phyloP scores from a whole-genome alignment of 108 stramenopile species.

The Conticribra weissflogii region DNA sequence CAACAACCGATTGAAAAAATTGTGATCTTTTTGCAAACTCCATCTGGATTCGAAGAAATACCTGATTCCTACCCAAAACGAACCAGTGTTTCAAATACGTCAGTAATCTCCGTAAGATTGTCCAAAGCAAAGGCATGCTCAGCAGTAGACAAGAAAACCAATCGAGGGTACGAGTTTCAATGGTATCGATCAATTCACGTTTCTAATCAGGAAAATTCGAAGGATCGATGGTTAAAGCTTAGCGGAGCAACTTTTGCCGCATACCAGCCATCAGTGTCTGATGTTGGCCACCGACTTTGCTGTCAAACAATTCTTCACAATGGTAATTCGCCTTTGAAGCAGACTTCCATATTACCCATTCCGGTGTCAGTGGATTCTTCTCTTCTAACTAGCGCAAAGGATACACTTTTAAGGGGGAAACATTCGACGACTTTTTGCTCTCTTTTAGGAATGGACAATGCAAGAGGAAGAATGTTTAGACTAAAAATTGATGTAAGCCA shows the following conservation, averaged over 20 bases:
- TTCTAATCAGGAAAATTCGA: background rate
- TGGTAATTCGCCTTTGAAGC: constrained; percentile 2
- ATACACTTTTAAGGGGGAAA: constrained; percentile 45
- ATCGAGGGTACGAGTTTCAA: constrained; percentile 45
- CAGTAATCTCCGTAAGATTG: constrained; percentile 29
- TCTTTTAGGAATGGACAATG: constrained; percentile 46
- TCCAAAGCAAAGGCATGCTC: constrained; percentile 34
- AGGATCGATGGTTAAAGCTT: constrained; percentile 57
- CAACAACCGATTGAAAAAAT: background rate
- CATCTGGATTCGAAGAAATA: background rate
- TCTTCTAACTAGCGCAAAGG: constrained; percentile 62
- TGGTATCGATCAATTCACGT: constrained; percentile 58
- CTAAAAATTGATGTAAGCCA: constrained; percentile 29
- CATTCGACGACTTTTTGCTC: constrained; percentile 56
- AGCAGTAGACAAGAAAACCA: constrained; percentile 10
- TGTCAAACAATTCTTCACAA: constrained; percentile 55
- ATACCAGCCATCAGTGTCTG: constrained; percentile 68
- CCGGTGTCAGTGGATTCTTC: constrained; percentile 51
- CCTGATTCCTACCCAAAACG: constrained; percentile 3
- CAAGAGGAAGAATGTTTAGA: constrained; percentile 34
- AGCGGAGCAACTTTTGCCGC: constrained; percentile 59
- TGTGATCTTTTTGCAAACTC: background rate
- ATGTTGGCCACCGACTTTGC: constrained; percentile 57
- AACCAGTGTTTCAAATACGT: constrained; percentile 19
- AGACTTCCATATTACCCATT: constrained; percentile 24